Evolutionary conservation across 2,329 filamentous ascomycete species (phyloP).

Genomic region (Alternaria incomplexa): DNA sequence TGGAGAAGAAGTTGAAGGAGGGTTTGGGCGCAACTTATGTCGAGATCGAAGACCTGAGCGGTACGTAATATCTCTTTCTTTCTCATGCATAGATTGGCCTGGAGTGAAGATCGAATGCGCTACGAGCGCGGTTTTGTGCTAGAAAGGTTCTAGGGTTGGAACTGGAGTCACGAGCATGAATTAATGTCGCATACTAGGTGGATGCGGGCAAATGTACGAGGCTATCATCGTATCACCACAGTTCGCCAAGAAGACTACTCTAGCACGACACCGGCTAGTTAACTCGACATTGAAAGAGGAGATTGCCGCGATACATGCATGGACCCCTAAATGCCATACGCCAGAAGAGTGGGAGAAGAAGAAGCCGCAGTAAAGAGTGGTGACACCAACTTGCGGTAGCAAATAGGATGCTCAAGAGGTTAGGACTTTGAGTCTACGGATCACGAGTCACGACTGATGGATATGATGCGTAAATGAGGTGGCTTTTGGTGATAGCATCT

Average conservation of each 20-base stretch:
- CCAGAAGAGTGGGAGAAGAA: conserved; percentile 85
- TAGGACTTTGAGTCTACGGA: neutral
- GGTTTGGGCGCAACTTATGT: conserved; percentile 78
- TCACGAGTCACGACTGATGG: neutral
- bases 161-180: neutral
- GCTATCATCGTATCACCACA: conserved; percentile 68
- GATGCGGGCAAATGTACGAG: conserved; percentile 74
- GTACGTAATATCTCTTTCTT: conserved; percentile 57
- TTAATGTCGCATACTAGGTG: conserved; percentile 56
- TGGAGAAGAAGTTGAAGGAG: conserved; percentile 72
- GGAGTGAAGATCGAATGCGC: neutral
- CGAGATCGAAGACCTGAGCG: conserved; percentile 90
- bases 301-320: conserved; percentile 90
- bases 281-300: conserved; percentile 84
- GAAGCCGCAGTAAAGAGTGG: conserved; percentile 47
- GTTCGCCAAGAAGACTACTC: conserved; percentile 65
- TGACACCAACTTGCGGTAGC: neutral
- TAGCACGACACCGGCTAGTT: conserved; percentile 85
- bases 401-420: neutral
- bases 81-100: neutral
- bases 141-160: neutral
- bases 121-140: neutral
- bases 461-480: neutral
- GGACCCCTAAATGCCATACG: conserved; percentile 93
- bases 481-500: neutral